These are phyloP conservation scores for Camellia granthamiana DNA, from an alignment of 148 eudicot genomes.

Conservation along the genomic window DNA sequence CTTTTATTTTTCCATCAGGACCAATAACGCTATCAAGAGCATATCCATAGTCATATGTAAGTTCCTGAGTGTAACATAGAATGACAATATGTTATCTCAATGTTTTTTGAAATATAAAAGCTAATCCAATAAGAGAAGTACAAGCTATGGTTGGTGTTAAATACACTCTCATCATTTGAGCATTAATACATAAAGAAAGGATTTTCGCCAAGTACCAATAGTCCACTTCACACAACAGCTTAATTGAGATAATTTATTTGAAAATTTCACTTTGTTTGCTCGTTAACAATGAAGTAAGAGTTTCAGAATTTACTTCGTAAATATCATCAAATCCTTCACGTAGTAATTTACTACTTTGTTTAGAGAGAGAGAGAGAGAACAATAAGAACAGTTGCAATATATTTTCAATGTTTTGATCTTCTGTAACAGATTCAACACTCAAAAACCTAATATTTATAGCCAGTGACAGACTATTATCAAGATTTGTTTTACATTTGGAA, in stretches of 20 bases:
- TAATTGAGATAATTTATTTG: neutral
- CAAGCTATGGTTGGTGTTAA: neutral
- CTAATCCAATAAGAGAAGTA: neutral
- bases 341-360: no score
- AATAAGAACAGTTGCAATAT: no score
- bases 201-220: neutral
- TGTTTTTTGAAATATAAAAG: neutral
- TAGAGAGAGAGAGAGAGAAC: neutral
- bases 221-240: neutral
- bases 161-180: neutral
- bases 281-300: no score
- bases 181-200: neutral
- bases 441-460: no score
- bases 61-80: conserved; percentile 29
- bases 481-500: neutral
- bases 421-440: neutral
- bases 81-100: conserved; percentile 4
- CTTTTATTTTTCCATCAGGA: conserved; percentile 42
- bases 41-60: conserved; percentile 48
- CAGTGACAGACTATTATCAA: no score
- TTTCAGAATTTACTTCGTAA: neutral
- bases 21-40: conserved; percentile 42
- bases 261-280: no score
- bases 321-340: neutral
- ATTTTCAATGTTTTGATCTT: neutral